A percentile compares a stretch with the other conserved stretches of the same genome.
These are phyloP conservation scores for Purshia tridentata DNA, from an alignment of 306 rosid genomes.

Conservation along the genomic window DNA sequence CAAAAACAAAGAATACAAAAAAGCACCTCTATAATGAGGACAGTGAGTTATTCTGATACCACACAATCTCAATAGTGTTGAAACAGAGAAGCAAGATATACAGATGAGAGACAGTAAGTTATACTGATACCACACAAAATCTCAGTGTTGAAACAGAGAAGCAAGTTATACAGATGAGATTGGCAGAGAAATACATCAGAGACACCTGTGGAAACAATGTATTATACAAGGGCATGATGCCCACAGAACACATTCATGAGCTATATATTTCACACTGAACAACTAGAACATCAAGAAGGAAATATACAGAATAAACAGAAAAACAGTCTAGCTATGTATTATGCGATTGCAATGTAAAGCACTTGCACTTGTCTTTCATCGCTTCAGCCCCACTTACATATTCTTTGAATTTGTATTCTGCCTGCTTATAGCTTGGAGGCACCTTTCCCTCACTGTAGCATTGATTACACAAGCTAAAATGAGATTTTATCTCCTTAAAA, in stretches of 20 bases:
- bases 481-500: slow-evolving; percentile 80
- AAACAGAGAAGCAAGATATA: slow-evolving; percentile 21
- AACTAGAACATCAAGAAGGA: slow-evolving; percentile 43
- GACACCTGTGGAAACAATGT: slow-evolving; percentile 40
- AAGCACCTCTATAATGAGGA: neutral
- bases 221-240: slow-evolving; percentile 48
- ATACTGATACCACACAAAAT: neutral
- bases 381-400: slow-evolving; percentile 76
- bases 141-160: slow-evolving; percentile 14
- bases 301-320: slow-evolving; percentile 40
- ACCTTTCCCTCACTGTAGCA: slow-evolving; percentile 99
- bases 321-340: slow-evolving; percentile 51
- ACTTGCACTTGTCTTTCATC: slow-evolving; percentile 81
- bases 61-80: slow-evolving; percentile 5
- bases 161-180: slow-evolving; percentile 32
- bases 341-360: slow-evolving; percentile 69
- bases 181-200: slow-evolving; percentile 34
- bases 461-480: slow-evolving; percentile 88
- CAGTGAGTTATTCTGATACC: neutral
- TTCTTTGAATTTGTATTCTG: slow-evolving; percentile 90
- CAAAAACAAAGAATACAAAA: neutral
- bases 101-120: too few relatives aligned
- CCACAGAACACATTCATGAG: slow-evolving; percentile 43
- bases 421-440: slow-evolving; percentile 86
- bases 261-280: slow-evolving; percentile 66